Conservation (phyloP, 805 yeast species). For the Maudiozyma bulderi region DNA sequence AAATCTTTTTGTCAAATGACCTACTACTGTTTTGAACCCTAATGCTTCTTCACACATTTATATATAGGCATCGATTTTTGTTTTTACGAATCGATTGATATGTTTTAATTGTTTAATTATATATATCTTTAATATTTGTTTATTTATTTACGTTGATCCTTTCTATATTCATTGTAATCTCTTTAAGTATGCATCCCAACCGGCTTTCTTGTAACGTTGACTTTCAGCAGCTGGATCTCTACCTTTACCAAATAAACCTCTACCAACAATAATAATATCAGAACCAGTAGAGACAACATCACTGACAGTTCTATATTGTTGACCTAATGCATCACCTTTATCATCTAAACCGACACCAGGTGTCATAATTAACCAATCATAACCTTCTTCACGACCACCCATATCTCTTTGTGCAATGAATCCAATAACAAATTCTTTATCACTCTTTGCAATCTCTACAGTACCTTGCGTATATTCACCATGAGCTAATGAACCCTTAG, state of each 20-base stretch:
- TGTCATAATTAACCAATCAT: conserved; percentile 94
- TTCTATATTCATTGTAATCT: conserved; percentile 14
- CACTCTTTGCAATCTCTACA: conserved; percentile 80
- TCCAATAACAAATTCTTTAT: conserved; percentile 87
- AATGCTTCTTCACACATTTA: no score
- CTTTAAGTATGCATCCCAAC: conserved; percentile 81
- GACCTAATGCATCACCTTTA: conserved; percentile 92
- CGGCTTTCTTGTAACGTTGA: conserved; percentile 80
- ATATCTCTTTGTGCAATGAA: conserved; percentile 88
- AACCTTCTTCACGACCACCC: conserved; percentile 76
- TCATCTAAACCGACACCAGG: conserved; percentile 98
- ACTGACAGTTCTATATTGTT: conserved; percentile 87
- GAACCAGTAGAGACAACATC: conserved; percentile 80
- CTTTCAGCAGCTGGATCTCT: conserved; percentile 87
- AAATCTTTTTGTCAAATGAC: no score
- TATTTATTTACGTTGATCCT: background rate
- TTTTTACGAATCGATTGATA: background rate
- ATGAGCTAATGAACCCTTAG: conserved; percentile 86
- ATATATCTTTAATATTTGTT: background rate
- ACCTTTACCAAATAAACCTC: conserved; percentile 91
- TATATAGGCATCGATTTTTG: no score
- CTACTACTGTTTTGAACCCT: no score
- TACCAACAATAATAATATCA: conserved; percentile 94
- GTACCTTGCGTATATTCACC: conserved; percentile 86
- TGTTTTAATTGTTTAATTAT: background rate